Evolutionary conservation across 1,284 basidiomycete genomes (phyloP).

Genomic region (Cryptococcus depauperatus): DNA sequence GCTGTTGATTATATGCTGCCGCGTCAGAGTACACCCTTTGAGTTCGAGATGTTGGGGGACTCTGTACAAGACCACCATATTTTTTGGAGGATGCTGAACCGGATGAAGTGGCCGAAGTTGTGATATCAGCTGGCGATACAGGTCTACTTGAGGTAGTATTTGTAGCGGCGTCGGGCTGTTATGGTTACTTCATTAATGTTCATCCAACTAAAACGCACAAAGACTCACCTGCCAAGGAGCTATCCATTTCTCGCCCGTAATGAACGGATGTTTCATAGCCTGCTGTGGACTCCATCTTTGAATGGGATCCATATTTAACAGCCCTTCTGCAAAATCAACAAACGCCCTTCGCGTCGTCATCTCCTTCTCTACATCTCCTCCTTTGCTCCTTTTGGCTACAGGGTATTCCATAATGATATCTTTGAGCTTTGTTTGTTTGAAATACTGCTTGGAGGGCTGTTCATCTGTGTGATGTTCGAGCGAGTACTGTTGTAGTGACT

Average conservation of each 20-base stretch:
- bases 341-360: constrained; percentile 88
- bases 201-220: not conserved
- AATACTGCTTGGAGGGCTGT: constrained; percentile 97
- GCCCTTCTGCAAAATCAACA: constrained; percentile 93
- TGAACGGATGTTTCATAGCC: constrained; percentile 91
- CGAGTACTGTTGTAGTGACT: constrained; percentile 89
- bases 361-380: constrained; percentile 88
- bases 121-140: constrained; percentile 9
- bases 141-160: constrained; percentile 12
- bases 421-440: constrained; percentile 85
- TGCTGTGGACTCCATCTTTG: constrained; percentile 97
- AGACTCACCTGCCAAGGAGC: constrained; percentile 73
- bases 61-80: constrained; percentile 82
- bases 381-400: constrained; percentile 68
- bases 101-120: constrained; percentile 16
- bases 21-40: constrained; percentile 84
- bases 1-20: constrained; percentile 86
- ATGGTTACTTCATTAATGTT: too few relatives aligned
- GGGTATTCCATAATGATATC: constrained; percentile 96
- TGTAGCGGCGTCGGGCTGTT: constrained; percentile 9
- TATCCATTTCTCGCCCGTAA: constrained; percentile 90
- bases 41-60: constrained; percentile 56
- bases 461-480: constrained; percentile 90
- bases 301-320: constrained; percentile 88
- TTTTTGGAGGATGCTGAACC: constrained; percentile 53